Percentiles rank a stretch among this genome's conserved stretches.
Evolutionary conservation across 1,284 basidiomycete species (phyloP).

Genomic region (Phaffia rhodozyma): DNA sequence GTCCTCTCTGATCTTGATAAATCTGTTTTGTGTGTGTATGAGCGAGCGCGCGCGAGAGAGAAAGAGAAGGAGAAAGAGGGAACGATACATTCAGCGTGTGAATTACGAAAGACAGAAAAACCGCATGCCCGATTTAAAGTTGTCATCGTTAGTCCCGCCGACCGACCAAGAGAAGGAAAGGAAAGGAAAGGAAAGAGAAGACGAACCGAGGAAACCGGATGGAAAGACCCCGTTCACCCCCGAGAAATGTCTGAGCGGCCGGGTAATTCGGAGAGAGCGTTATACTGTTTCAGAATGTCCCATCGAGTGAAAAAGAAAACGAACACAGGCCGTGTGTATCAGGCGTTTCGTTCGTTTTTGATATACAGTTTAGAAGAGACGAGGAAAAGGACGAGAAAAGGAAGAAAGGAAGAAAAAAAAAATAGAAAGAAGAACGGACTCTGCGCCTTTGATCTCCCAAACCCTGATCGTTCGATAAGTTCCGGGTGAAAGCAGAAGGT

Average conservation of each 20-base stretch:
- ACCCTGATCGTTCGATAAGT: constrained; percentile 17
- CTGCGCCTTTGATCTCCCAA: constrained; percentile 85
- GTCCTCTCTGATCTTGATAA: constrained; percentile 43
- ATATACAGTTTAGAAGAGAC: not conserved
- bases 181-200: not conserved
- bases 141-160: too few species aligned
- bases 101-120: too few species aligned
- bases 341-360: not conserved
- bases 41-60: too few species aligned
- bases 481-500: too few species aligned
- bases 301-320: too few species aligned
- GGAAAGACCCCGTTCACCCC: constrained; percentile 56
- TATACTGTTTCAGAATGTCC: constrained; percentile 46
- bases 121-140: too few species aligned
- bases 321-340: too few species aligned
- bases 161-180: too few species aligned
- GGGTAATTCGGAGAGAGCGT: constrained; percentile 79
- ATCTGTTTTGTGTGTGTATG: constrained; percentile 26
- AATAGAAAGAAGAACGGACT: constrained; percentile 40
- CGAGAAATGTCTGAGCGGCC: constrained; percentile 60
- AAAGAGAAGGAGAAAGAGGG: not conserved
- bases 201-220: constrained; percentile 39
- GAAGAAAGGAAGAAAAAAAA: constrained; percentile 24
- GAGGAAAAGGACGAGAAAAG: constrained; percentile 3
- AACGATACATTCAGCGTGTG: too few species aligned